These are phyloP conservation scores for Meredithiella fracta DNA, from an alignment of 2,329 filamentous ascomycete genomes.

Conservation along the genomic window DNA sequence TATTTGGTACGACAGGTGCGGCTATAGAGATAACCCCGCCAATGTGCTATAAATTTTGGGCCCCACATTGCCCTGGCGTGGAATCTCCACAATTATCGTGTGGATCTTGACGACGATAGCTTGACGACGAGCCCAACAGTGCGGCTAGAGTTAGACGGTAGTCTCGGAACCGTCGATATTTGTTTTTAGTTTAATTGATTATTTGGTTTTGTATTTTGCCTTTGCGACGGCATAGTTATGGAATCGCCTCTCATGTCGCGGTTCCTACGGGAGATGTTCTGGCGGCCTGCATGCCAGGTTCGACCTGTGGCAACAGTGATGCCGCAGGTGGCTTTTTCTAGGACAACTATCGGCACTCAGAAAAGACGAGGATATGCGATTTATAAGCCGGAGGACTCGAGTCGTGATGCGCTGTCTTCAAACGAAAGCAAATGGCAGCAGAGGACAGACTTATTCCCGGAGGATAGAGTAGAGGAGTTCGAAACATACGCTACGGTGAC, in stretches of 20 bases:
- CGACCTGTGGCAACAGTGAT: neutral
- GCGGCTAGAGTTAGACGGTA: conserved; percentile 6
- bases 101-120: neutral
- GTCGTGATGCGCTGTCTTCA: conserved; percentile 21
- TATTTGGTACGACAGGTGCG: neutral
- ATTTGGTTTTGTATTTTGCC: no score
- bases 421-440: conserved; percentile 70
- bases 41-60: conserved; percentile 5
- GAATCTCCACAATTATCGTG: neutral
- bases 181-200: no score
- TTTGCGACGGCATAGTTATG: conserved; percentile 34
- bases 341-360: no score
- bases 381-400: conserved; percentile 5
- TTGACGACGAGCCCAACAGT: no score
- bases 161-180: neutral
- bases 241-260: conserved; percentile 64
- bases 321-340: no score
- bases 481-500: conserved; percentile 71
- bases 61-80: neutral
- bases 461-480: conserved; percentile 68
- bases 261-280: conserved; percentile 74
- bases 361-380: conserved; percentile 20
- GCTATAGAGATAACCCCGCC: conserved; percentile 11
- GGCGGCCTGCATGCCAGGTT: conserved; percentile 42
- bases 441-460: conserved; percentile 54